Percentiles rank a stretch among this genome's conserved stretches.
Conservation (phyloP, 495 filamentous ascomycete species). For the Chlorociboria aeruginascens region DNA sequence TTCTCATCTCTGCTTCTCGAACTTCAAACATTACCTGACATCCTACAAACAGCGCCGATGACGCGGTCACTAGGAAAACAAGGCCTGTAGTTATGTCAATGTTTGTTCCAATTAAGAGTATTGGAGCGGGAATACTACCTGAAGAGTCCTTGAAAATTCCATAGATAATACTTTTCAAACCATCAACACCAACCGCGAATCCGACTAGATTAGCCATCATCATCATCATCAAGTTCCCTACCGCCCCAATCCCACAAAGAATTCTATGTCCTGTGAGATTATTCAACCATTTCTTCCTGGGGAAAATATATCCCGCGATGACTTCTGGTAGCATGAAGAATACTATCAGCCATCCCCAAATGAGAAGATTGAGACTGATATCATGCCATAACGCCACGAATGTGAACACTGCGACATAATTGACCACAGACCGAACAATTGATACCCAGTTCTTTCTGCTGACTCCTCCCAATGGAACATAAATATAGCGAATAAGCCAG, state of each 20-base stretch:
- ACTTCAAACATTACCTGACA: constrained; percentile 96
- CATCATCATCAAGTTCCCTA: constrained; percentile 88
- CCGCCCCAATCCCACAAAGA: constrained; percentile 73
- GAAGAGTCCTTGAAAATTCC: constrained; percentile 64
- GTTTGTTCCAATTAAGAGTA: background rate
- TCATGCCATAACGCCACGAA: constrained; percentile 99
- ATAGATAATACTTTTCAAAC: constrained; percentile 59
- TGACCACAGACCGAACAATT: constrained; percentile 41
- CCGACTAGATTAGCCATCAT: constrained; percentile 91
- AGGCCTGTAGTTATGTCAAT: constrained; percentile 36
- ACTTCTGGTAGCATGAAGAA: constrained; percentile 89
- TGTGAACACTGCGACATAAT: constrained; percentile 81
- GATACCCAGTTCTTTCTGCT: constrained; percentile 19
- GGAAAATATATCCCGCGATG: constrained; percentile 58
- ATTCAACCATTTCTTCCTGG: constrained; percentile 52
- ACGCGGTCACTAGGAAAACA: constrained; percentile 59
- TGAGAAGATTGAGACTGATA: constrained; percentile 79
- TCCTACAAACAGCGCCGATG: constrained; percentile 64
- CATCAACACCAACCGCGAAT: constrained; percentile 86
- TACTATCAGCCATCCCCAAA: constrained; percentile 95
- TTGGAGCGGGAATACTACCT: constrained; percentile 30
- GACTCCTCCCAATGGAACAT: constrained; percentile 73
- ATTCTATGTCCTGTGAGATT: constrained; percentile 61
- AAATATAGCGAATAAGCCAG: constrained; percentile 91
- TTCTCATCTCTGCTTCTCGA: constrained; percentile 67